Evolutionary conservation across 2,329 filamentous ascomycete genomes (phyloP), one percentile per base, ranked within the genome.

Genomic region (Neospermospora avenae): DNA sequence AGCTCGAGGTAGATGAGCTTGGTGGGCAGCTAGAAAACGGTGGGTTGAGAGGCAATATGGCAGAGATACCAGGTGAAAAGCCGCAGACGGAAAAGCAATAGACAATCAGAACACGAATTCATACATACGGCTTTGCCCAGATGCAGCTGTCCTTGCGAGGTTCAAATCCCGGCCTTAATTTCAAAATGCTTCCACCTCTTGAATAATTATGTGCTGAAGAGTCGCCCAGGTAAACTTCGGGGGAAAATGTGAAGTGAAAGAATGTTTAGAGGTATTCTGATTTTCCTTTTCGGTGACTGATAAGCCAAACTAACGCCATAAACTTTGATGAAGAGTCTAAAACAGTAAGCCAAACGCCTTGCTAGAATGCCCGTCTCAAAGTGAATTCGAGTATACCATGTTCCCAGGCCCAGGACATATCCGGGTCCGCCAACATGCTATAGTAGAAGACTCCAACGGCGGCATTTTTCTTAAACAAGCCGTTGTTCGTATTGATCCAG

Each of bases 321-420:
- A 22, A 3, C n/a, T 3, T 7, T 13, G 8, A 10, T 22, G 20
- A 14, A 22, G 39, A 8, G 39, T 3, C 16, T n/a, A 51, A 20
- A 25, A 42, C 14, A 39, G 24, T 34, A 28, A 60, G 3, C 58
- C 45, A 55, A 25, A 63, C 58, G 58, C 58, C 61, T 34, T 56
- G 61, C 61, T 63, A 48, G 46, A 58, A 63, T 63, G 61, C 61
- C 60, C 31, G 11, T 60, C n/a, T n/a, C n/a, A n/a, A n/a, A n/a
- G n/a, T n/a, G n/a, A n/a, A n/a, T n/a, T n/a, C n/a, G n/a, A n/a
- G n/a, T n/a, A n/a, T n/a, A n/a, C n/a, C n/a, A n/a, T n/a, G n/a
- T n/a, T n/a, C n/a, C 39, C 53, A 42, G 16, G n/a, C 25, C 24
- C 52, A 31, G 28, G 22, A 20, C 24, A 31, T 20, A n/a, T 20